phyloP scores from a whole-genome alignment of 495 filamentous ascomycete species.

The Aspergillus sclerotioniger region DNA sequence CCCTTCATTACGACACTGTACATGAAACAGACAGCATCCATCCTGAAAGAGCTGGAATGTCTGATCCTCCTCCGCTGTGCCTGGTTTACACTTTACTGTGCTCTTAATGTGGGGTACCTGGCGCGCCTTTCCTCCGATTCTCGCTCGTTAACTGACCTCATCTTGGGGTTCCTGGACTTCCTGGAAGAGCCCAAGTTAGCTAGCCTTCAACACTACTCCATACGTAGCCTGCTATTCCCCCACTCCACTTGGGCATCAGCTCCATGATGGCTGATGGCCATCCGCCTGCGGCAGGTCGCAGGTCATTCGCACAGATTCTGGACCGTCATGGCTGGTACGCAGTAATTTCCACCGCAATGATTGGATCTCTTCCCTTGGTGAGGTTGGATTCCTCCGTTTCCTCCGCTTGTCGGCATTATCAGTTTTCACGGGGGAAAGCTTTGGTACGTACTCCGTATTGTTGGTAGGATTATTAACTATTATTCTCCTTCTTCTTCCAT shows the following conservation, averaged over 20 bases:
- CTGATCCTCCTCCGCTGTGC: background rate
- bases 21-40: background rate
- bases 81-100: background rate
- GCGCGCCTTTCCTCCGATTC: slow-evolving; percentile 6
- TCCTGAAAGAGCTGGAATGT: background rate
- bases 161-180: background rate
- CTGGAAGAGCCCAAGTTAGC: too few relatives aligned
- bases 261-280: background rate
- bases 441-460: slow-evolving; percentile 1
- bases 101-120: background rate
- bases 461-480: too few relatives aligned
- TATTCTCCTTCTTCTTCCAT: too few relatives aligned
- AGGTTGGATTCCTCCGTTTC: slow-evolving; percentile 13
- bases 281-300: background rate
- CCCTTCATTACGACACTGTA: background rate
- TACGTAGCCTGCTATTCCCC: background rate
- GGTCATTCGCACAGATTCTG: background rate
- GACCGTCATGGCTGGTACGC: background rate
- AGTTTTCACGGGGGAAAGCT: slow-evolving; percentile 9
- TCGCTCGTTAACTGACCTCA: background rate
- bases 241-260: background rate
- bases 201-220: background rate
- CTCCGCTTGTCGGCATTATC: slow-evolving; percentile 15
- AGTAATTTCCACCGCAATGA: background rate
- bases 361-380: background rate